Evolutionary conservation across 768 basidiomycete genomes (phyloP).

Genomic region (Hypholoma fasciculare): DNA sequence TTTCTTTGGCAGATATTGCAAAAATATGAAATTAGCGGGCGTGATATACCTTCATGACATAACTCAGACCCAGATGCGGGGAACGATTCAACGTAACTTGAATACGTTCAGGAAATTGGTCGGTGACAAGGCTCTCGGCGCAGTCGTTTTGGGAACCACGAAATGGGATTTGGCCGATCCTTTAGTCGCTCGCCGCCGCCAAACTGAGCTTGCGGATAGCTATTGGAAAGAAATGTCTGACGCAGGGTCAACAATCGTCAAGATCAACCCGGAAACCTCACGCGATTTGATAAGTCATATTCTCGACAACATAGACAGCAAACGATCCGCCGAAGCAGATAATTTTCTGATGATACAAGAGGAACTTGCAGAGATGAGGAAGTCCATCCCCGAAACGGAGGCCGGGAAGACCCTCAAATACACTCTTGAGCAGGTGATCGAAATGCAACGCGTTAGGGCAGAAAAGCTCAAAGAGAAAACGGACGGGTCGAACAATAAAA

Average conservation of each 20-base stretch:
- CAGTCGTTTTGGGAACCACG: neutral
- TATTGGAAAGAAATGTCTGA: too few relatives aligned
- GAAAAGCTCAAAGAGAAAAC: neutral
- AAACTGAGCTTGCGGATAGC: too few relatives aligned
- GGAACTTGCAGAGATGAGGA: neutral
- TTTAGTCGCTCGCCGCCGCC: too few relatives aligned
- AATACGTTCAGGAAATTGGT: neutral
- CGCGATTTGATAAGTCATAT: too few relatives aligned
- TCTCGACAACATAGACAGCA: too few relatives aligned
- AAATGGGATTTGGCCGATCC: neutral
- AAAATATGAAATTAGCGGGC: neutral
- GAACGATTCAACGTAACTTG: neutral
- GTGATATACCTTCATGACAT: conserved; percentile 1
- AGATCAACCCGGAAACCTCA: too few relatives aligned
- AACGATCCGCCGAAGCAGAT: neutral
- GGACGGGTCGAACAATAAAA: neutral
- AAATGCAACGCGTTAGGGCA: neutral
- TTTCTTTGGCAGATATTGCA: neutral
- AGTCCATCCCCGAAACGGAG: neutral
- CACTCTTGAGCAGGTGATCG: neutral
- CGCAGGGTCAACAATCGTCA: too few relatives aligned
- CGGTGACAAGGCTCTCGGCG: neutral
- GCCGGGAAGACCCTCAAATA: neutral
- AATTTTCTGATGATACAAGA: neutral
- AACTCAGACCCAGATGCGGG: neutral